Base-by-base conservation (phyloP, 1,284 basidiomycete species). In the Ganoderma resinaceum region DNA sequence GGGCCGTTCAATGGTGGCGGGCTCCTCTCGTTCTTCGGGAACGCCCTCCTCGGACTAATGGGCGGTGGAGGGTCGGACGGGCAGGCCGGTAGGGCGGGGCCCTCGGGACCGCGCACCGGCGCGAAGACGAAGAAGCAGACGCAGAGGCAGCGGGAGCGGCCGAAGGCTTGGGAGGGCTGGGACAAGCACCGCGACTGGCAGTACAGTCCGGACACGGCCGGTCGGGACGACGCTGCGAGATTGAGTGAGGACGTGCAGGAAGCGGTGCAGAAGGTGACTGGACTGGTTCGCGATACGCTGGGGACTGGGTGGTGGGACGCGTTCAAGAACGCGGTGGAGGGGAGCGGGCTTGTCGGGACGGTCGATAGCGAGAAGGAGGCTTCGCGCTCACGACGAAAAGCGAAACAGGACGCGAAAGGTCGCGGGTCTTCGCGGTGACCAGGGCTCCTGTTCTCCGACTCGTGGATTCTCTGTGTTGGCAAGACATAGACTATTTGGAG, bases 141-240 rank as follows among this genome's bases (percentile, higher is more conserved):
- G 66, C 72, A 75, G 63, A 79, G 65, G 62, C 72, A 75, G 62
- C 79, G 66, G 62, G 53, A 66, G 42, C 82, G 81, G 62, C 87
- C 89, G 14, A 88, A 87, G 69, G 77, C 87, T 62, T 91, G 90
- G 89, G 88, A 91, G 42, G 83, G 87, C n/a, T 93, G 90, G 75
- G 83, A 88, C 65, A 79, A 80, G 55, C 89, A 91, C 75, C 78
- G 77, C 52, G 83, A 88, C 53, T 90, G 90, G 89, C 86, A 88
- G 76, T 84, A 87, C 74, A 80, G 83, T 57, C 79, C 85, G 74
- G 77, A 78, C 31, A 73, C 73, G 53, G 73, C 63, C 49, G 69
- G 63, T 40, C 67, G 72, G 60, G 70, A 71, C n/a, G 78, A 72
- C 12, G 78, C 75, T 43, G 71, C 72, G 29, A 76, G 76, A 65